A percentile compares a stretch with the other conserved stretches of the same genome.
Conservation (phyloP, 805 yeast species). For the Cyberlindnera petersonii region DNA sequence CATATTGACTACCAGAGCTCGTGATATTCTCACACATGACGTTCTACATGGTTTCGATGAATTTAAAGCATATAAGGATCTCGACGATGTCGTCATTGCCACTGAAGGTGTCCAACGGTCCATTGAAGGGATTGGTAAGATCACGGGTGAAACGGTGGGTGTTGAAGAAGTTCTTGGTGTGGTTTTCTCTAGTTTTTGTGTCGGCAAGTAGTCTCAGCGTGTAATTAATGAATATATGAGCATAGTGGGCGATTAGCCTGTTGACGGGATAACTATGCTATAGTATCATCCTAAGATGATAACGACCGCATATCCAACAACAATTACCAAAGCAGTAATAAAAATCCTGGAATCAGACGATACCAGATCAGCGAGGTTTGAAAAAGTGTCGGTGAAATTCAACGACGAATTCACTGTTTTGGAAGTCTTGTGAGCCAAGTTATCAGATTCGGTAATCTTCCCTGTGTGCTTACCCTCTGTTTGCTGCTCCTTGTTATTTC, state of each 20-base stretch:
- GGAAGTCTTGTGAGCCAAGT: too few relatives aligned
- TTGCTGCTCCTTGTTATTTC: too few relatives aligned
- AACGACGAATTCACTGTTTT: too few relatives aligned
- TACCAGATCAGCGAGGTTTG: background rate
- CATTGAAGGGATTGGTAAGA: constrained; percentile 83
- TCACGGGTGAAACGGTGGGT: constrained; percentile 86
- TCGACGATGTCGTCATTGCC: constrained; percentile 74
- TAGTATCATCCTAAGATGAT: background rate
- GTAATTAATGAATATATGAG: too few relatives aligned
- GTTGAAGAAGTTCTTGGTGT: constrained; percentile 89
- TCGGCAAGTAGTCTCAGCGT: constrained; percentile 70
- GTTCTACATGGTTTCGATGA: constrained; percentile 72
- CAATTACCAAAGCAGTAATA: background rate
- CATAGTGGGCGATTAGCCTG: too few relatives aligned
- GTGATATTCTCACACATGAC: constrained; percentile 70
- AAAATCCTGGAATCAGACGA: background rate
- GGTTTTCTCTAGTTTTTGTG: constrained; percentile 88
- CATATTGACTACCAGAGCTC: constrained; percentile 68
- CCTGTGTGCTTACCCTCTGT: too few relatives aligned
- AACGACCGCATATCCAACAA: background rate
- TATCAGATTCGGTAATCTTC: too few relatives aligned
- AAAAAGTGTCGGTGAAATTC: too few relatives aligned
- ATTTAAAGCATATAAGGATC: constrained; percentile 45
- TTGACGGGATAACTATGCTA: too few relatives aligned
- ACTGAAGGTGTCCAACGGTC: constrained; percentile 71